Conservation (phyloP, 495 filamentous ascomycete genomes). For the Talaromyces nanjingensis region DNA sequence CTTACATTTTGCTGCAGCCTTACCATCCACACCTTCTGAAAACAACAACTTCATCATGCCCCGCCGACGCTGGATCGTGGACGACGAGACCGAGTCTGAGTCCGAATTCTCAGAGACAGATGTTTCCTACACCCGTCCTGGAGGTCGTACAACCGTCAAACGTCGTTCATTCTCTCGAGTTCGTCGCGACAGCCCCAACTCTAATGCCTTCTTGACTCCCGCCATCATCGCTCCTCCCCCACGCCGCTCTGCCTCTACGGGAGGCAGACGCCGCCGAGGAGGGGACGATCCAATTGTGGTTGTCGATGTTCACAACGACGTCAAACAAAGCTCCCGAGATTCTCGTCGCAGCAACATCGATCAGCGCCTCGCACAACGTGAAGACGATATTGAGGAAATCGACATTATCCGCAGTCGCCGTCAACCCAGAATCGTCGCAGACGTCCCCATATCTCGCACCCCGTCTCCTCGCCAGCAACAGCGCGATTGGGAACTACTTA, state of each 20-base stretch:
- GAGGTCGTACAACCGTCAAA: slow-evolving; percentile 17
- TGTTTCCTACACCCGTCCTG: slow-evolving; percentile 22
- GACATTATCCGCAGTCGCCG: slow-evolving; percentile 20
- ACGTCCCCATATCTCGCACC: slow-evolving; percentile 12
- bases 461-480: slow-evolving; percentile 13
- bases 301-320: slow-evolving; percentile 29
- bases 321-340: slow-evolving; percentile 1
- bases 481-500: slow-evolving; percentile 31
- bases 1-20: not conserved
- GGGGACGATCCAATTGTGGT: slow-evolving; percentile 18
- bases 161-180: slow-evolving; percentile 34
- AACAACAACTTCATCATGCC: slow-evolving; percentile 4
- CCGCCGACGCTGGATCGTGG: not conserved
- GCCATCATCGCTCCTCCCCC: slow-evolving; percentile 19
- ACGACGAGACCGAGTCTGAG: slow-evolving; percentile 24
- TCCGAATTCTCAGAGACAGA: slow-evolving; percentile 37
- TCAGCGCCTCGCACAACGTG: slow-evolving; percentile 12
- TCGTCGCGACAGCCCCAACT: slow-evolving; percentile 20
- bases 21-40: not conserved
- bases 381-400: slow-evolving; percentile 17
- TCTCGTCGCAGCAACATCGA: slow-evolving; percentile 1
- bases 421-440: slow-evolving; percentile 16
- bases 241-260: slow-evolving; percentile 35
- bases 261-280: slow-evolving; percentile 24
- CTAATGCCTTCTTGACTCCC: slow-evolving; percentile 18